phyloP scores from a whole-genome alignment of 225 moss, liverwort and hornwort species.

The Ulota crispa region DNA sequence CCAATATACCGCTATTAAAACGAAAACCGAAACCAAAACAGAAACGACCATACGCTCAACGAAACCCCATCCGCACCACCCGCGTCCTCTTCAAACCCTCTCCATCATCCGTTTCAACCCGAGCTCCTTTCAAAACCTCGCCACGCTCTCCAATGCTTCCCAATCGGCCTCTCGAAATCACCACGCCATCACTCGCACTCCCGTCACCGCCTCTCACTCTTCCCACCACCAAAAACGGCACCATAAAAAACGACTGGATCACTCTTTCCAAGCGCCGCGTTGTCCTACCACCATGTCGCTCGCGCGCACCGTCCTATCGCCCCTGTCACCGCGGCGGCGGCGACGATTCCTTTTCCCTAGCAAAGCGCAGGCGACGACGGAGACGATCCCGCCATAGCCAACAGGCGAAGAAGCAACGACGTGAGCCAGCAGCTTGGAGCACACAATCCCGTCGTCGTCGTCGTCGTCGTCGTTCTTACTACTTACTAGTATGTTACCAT shows the following conservation, averaged over 20 bases:
- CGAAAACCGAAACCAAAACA: neutral
- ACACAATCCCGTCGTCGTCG: conserved; percentile 28
- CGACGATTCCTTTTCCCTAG: conserved; percentile 20
- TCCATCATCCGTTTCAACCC: neutral
- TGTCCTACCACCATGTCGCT: neutral
- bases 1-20: neutral
- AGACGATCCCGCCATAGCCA: conserved; percentile 39
- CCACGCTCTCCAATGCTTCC: conserved; percentile 13
- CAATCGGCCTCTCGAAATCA: neutral
- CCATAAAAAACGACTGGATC: conserved; percentile 20
- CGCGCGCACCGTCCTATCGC: neutral
- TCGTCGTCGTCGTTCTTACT: neutral
- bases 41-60: conserved; percentile 13
- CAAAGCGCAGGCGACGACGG: conserved; percentile 4
- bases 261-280: neutral
- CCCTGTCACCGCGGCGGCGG: neutral
- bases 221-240: conserved; percentile 13
- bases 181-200: neutral
- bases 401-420: conserved; percentile 13
- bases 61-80: conserved; percentile 27
- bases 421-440: conserved; percentile 18
- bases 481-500: conserved; percentile 26
- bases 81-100: conserved; percentile 19
- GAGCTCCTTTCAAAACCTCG: neutral
- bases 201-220: neutral